Evolutionary conservation across 805 yeast species (phyloP).

Genomic region (Wickerhamiella kazuoi): DNA sequence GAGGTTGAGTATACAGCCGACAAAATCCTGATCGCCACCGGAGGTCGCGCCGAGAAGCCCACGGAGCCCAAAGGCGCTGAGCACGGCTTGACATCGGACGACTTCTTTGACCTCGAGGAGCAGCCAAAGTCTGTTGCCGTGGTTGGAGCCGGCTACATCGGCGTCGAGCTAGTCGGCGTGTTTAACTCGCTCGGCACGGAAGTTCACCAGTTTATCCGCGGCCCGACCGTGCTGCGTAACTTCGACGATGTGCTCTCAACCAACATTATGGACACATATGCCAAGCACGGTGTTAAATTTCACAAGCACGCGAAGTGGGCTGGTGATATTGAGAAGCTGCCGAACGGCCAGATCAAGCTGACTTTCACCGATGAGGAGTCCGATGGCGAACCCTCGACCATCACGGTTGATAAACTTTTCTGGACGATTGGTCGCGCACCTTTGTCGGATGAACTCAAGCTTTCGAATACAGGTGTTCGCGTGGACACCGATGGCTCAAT

Average conservation of each 20-base stretch:
- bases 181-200: constrained; percentile 77
- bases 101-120: constrained; percentile 59
- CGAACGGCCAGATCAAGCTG: constrained; percentile 28
- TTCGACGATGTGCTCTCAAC: constrained; percentile 71
- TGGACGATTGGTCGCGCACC: constrained; percentile 94
- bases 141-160: constrained; percentile 97
- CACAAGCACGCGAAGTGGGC: constrained; percentile 43
- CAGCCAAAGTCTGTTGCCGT: constrained; percentile 89
- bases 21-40: constrained; percentile 76
- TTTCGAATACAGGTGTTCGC: constrained; percentile 59
- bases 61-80: constrained; percentile 61
- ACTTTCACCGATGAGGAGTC: constrained; percentile 24
- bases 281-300: constrained; percentile 61
- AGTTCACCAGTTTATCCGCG: constrained; percentile 76
- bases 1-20: constrained; percentile 56
- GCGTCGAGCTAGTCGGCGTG: constrained; percentile 88
- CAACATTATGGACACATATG: constrained; percentile 65
- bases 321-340: constrained; percentile 27
- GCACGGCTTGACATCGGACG: constrained; percentile 73
- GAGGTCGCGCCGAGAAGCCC: constrained; percentile 71
- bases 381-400: constrained; percentile 17
- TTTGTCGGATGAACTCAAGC: constrained; percentile 44
- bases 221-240: constrained; percentile 73
- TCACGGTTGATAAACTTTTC: constrained; percentile 63
- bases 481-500: constrained; percentile 43